Conservation (phyloP, 208 protist species). For the Leishmania gerbilli region DNA sequence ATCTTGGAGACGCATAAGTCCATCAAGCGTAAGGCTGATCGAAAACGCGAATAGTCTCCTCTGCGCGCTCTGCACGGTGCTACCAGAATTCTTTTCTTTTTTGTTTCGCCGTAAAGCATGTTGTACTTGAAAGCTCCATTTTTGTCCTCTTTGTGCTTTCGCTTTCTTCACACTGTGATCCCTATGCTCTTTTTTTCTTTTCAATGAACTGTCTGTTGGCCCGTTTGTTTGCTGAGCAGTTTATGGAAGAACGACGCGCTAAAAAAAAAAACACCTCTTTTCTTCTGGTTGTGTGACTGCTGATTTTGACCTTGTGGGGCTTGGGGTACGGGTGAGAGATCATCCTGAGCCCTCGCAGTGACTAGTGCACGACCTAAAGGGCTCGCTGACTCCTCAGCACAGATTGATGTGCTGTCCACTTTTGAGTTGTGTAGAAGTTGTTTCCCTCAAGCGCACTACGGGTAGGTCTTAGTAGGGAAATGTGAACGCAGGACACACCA, state of each 20-base stretch:
- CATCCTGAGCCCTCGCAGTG: not conserved
- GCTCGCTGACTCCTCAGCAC: not conserved
- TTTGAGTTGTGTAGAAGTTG: not conserved
- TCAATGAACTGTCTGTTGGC: not conserved
- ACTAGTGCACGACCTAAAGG: not conserved
- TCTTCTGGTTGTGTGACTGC: not conserved
- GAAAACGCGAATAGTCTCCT: slow-evolving; percentile 23
- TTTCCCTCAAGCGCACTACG: not conserved
- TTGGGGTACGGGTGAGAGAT: not conserved
- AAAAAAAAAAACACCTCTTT: not conserved
- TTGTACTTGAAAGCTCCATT: not conserved
- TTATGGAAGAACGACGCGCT: not conserved
- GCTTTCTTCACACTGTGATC: not conserved
- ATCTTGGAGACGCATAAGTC: slow-evolving; percentile 39
- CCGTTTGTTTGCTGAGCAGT: not conserved
- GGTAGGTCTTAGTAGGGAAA: not conserved
- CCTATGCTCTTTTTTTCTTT: not conserved
- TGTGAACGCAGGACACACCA: not conserved
- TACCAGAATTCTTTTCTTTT: not conserved
- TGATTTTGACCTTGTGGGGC: not conserved
- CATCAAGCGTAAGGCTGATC: slow-evolving; percentile 48
- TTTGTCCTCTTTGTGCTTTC: not conserved
- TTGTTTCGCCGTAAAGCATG: not conserved
- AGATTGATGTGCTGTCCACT: not conserved
- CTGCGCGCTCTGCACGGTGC: not conserved